phyloP scores from a whole-genome alignment of 345 rosid species.

The Stellera chamaejasme region DNA sequence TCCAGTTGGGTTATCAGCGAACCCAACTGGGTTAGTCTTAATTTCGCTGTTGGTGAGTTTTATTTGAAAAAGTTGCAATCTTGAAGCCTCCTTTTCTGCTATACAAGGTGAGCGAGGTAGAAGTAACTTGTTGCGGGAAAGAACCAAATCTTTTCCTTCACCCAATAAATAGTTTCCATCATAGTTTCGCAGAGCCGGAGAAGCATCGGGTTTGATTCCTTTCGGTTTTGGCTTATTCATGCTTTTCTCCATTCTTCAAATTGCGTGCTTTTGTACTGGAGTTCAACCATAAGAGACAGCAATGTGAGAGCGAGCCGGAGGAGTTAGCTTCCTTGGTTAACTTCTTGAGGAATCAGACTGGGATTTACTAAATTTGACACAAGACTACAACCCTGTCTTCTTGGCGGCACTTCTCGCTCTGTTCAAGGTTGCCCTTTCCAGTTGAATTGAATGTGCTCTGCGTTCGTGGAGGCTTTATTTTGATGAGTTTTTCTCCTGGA shows the following conservation, averaged over 20 bases:
- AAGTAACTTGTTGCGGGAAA: slow-evolving; percentile 22
- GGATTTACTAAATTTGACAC: slow-evolving; percentile 4
- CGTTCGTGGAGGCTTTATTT: slow-evolving; percentile 17
- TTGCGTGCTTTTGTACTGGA: slow-evolving; percentile 15
- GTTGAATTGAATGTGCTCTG: slow-evolving; percentile 21
- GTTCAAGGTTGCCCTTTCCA: slow-evolving; percentile 8
- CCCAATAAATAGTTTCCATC: too few relatives aligned
- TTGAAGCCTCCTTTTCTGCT: slow-evolving; percentile 29
- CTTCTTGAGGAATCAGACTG: slow-evolving; percentile 7
- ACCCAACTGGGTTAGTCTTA: slow-evolving; percentile 32
- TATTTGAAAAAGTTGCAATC: slow-evolving; percentile 24
- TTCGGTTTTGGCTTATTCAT: slow-evolving; percentile 38
- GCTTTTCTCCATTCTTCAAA: slow-evolving; percentile 15
- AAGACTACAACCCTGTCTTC: slow-evolving; percentile 9
- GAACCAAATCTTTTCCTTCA: slow-evolving; percentile 26
- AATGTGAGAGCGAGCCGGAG: slow-evolving; percentile 16
- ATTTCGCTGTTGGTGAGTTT: slow-evolving; percentile 18
- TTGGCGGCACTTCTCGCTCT: slow-evolving; percentile 6
- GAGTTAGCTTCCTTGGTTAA: slow-evolving; percentile 18
- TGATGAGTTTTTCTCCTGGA: slow-evolving; percentile 37
- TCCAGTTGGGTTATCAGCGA: slow-evolving; percentile 42
- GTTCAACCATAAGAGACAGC: slow-evolving; percentile 4
- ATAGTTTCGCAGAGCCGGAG: slow-evolving; percentile 29
- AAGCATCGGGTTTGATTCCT: slow-evolving; percentile 32
- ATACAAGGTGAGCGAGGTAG: slow-evolving; percentile 20